phyloP scores from a whole-genome alignment of 352 stramenopile genomes.

The Phytophthora pluvialis region DNA sequence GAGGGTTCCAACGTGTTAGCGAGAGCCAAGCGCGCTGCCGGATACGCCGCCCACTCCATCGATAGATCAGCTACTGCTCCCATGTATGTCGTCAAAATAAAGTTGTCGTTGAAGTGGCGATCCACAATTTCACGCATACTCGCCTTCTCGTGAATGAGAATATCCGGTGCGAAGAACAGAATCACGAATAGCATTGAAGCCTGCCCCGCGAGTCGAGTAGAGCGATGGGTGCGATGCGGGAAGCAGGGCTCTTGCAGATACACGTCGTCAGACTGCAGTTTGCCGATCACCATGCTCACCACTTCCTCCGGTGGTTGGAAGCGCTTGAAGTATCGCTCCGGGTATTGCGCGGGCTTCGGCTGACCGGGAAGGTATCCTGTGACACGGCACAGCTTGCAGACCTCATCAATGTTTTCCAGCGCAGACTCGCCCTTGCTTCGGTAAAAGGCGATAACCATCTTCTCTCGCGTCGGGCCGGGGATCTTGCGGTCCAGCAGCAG shows the following conservation, averaged over 20 bases:
- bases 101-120: conserved; percentile 97
- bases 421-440: conserved; percentile 89
- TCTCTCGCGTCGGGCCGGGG: conserved; percentile 87
- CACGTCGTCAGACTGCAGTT: conserved; percentile 94
- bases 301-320: conserved; percentile 90
- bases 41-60: conserved; percentile 93
- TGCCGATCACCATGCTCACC: conserved; percentile 93
- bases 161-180: conserved; percentile 93
- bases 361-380: conserved; percentile 89
- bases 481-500: conserved; percentile 94
- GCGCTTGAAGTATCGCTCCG: conserved; percentile 88
- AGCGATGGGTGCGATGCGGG: conserved; percentile 92
- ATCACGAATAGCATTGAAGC: conserved; percentile 96
- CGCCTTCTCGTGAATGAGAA: conserved; percentile 91
- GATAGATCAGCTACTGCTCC: conserved; percentile 93
- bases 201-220: conserved; percentile 89
- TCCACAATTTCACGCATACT: conserved; percentile 96
- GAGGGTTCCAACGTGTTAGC: conserved; percentile 87
- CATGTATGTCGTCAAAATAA: conserved; percentile 96
- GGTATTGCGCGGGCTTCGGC: conserved; percentile 87
- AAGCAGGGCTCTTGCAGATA: conserved; percentile 94
- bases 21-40: conserved; percentile 89
- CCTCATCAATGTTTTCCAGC: conserved; percentile 92
- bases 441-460: conserved; percentile 92
- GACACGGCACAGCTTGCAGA: conserved; percentile 91